These are phyloP conservation scores for Phytophthora idaei DNA, from an alignment of 352 stramenopile genomes.

Conservation along the genomic window DNA sequence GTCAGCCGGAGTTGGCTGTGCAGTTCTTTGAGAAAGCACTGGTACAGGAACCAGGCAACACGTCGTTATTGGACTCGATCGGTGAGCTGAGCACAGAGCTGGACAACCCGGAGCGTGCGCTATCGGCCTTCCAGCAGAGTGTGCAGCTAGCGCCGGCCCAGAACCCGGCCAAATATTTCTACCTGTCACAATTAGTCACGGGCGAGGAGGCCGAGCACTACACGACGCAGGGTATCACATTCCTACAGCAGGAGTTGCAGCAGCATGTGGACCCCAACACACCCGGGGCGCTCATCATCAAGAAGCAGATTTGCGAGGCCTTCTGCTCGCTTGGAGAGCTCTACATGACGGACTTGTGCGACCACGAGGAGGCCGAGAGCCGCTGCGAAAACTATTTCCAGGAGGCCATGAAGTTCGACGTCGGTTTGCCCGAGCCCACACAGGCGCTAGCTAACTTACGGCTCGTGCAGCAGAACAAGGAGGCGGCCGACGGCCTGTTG, in stretches of 20 bases:
- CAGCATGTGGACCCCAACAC: constrained; percentile 43
- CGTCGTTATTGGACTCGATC: constrained; percentile 74
- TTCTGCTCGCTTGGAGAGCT: constrained; percentile 96
- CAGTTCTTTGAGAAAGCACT: constrained; percentile 87
- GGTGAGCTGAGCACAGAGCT: constrained; percentile 86
- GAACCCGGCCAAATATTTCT: constrained; percentile 88
- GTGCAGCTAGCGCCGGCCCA: constrained; percentile 65
- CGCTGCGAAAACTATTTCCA: constrained; percentile 92
- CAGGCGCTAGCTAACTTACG: constrained; percentile 96
- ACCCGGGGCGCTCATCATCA: constrained; percentile 64
- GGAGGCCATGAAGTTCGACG: constrained; percentile 90
- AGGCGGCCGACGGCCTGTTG: constrained; percentile 90
- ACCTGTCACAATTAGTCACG: constrained; percentile 77
- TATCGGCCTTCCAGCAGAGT: constrained; percentile 75
- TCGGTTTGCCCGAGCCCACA: constrained; percentile 91
- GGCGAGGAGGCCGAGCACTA: constrained; percentile 79
- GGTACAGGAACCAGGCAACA: constrained; percentile 70
- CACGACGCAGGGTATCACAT: constrained; percentile 70
- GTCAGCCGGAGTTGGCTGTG: constrained; percentile 81
- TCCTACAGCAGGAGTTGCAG: constrained; percentile 68
- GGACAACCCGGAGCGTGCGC: constrained; percentile 77
- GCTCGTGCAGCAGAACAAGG: constrained; percentile 92
- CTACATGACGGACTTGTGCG: constrained; percentile 97
- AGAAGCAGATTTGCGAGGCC: constrained; percentile 93
- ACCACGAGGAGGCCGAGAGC: constrained; percentile 91